phyloP scores from a whole-genome alignment of 441 rosid genomes.

The Lagerstroemia fauriei region DNA sequence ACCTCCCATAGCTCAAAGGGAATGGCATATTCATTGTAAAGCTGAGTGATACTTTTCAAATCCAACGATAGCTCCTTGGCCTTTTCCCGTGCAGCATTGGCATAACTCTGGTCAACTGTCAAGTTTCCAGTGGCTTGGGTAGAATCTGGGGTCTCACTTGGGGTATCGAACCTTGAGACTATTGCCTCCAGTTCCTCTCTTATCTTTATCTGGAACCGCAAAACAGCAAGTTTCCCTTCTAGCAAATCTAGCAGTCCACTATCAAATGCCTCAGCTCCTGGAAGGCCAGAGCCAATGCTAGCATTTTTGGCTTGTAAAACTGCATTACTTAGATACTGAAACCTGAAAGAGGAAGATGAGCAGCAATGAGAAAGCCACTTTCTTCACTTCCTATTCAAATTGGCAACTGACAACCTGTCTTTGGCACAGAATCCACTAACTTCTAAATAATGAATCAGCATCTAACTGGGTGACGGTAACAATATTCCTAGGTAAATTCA shows the following conservation, averaged over 20 bases:
- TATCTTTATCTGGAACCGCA: constrained; percentile 86
- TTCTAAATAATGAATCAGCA: not conserved
- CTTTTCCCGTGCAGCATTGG: constrained; percentile 67
- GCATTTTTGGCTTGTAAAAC: constrained; percentile 96
- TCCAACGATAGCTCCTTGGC: constrained; percentile 84
- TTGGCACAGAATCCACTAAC: not conserved
- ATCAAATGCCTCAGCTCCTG: constrained; percentile 53
- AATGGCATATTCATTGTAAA: constrained; percentile 92
- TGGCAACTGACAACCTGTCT: not conserved
- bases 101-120: constrained; percentile 46
- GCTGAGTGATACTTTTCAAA: constrained; percentile 85
- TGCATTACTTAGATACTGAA: constrained; percentile 82
- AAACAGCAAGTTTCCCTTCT: constrained; percentile 90
- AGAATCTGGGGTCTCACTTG: constrained; percentile 56
- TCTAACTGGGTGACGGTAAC: not conserved
- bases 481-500: not conserved
- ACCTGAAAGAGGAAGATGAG: constrained; percentile 55
- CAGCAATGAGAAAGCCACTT: constrained; percentile 14
- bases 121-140: constrained; percentile 39
- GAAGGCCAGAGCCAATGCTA: constrained; percentile 57
- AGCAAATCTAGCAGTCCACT: constrained; percentile 88
- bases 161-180: constrained; percentile 55
- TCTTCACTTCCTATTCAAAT: not conserved
- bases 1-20: constrained; percentile 99
- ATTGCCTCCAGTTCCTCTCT: constrained; percentile 76